phyloP scores from a whole-genome alignment of 352 stramenopile genomes.

The Pythium dissotocum region DNA sequence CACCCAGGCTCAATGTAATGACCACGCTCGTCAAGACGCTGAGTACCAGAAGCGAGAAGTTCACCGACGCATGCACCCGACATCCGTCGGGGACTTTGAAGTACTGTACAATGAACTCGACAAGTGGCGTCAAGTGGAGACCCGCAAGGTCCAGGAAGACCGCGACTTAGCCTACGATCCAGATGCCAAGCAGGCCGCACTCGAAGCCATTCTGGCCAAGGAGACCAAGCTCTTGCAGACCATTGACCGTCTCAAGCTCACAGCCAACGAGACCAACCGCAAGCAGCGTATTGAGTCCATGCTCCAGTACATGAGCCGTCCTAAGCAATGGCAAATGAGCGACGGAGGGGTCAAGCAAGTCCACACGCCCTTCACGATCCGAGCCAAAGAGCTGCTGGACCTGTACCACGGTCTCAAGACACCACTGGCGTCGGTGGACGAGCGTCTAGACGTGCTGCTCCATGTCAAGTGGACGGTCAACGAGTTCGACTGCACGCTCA shows the following conservation, averaged over 20 bases:
- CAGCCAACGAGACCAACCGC: slow-evolving; percentile 73
- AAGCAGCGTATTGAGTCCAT: slow-evolving; percentile 87
- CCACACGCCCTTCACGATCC: slow-evolving; percentile 87
- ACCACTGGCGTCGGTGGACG: slow-evolving; percentile 64
- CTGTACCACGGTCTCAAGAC: slow-evolving; percentile 81
- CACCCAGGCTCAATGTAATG: slow-evolving; percentile 44
- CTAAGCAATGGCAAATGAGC: slow-evolving; percentile 93
- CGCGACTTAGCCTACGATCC: slow-evolving; percentile 25
- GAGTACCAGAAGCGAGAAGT: slow-evolving; percentile 72
- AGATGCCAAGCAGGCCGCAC: slow-evolving; percentile 35
- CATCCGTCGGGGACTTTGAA: slow-evolving; percentile 82
- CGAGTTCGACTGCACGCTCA: slow-evolving; percentile 91
- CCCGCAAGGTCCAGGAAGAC: slow-evolving; percentile 65
- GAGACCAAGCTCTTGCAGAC: slow-evolving; percentile 87
- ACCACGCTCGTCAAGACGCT: slow-evolving; percentile 50
- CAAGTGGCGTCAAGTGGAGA: slow-evolving; percentile 89
- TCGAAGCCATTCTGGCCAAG: slow-evolving; percentile 70
- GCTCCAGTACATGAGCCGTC: slow-evolving; percentile 86
- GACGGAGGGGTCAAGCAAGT: slow-evolving; percentile 89
- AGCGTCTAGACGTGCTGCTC: slow-evolving; percentile 89
- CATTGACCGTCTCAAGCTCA: slow-evolving; percentile 89
- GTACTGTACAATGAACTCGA: slow-evolving; percentile 94
- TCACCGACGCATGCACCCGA: slow-evolving; percentile 88
- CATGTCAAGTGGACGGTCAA: slow-evolving; percentile 93
- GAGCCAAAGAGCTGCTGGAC: slow-evolving; percentile 89